A percentile compares a stretch with the other conserved stretches of the same genome.
phyloP scores from a whole-genome alignment of 257 asterid genomes.

The Voacanga thouarsii region DNA sequence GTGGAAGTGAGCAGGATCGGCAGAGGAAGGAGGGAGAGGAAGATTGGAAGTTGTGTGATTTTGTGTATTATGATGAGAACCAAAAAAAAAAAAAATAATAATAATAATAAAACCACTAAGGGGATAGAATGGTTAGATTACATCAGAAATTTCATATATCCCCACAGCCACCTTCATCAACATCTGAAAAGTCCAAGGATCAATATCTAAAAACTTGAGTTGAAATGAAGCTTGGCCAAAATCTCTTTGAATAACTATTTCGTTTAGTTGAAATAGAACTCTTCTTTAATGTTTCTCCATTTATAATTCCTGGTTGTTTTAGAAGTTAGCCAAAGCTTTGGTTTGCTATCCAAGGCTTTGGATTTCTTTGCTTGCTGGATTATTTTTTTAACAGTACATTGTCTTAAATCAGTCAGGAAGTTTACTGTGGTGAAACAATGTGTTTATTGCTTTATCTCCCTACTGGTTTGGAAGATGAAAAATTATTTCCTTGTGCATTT shows the following conservation, averaged over 20 bases:
- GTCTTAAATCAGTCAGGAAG: not conserved
- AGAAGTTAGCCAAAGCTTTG: not conserved
- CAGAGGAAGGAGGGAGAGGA: not conserved
- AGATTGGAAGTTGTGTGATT: not conserved
- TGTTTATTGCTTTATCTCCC: not conserved
- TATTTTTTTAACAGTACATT: not conserved
- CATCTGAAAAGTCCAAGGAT: not conserved
- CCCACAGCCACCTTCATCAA: not conserved
- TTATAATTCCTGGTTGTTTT: too few relatives aligned
- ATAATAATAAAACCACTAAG: not conserved
- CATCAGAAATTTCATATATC: not conserved
- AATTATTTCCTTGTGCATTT: slow-evolving; percentile 6
- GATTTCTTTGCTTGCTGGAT: not conserved
- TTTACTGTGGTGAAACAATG: not conserved
- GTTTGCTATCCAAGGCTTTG: not conserved
- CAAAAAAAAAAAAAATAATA: too few relatives aligned
- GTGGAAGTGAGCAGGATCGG: not conserved
- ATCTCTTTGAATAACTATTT: not conserved
- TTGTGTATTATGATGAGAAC: not conserved
- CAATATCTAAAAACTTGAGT: not conserved
- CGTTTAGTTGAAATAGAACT: not conserved
- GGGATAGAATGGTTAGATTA: not conserved
- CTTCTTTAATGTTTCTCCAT: not conserved
- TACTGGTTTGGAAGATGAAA: not conserved
- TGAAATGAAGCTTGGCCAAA: not conserved